Conservation (phyloP, 1,139 yeast species). For the Hemisphaericaspora xylofermentans region DNA sequence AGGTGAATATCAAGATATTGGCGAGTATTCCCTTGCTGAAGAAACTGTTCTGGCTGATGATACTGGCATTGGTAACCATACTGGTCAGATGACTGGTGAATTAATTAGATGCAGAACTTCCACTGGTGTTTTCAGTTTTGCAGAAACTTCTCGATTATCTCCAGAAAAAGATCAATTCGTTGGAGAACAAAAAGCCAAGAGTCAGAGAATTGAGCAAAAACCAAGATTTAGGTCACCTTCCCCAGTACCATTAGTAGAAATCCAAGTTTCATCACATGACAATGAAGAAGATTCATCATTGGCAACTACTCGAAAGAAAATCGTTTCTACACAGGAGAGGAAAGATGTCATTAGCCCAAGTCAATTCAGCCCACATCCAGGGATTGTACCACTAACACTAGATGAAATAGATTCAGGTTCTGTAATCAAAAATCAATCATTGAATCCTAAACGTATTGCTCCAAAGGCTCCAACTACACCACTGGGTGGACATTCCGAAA, state of each 20-base stretch:
- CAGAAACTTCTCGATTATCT: constrained; percentile 13
- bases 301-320: constrained; percentile 2
- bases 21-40: constrained; percentile 20
- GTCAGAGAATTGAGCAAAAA: constrained; percentile 1
- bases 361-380: no score
- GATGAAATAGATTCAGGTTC: constrained; percentile 12
- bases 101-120: constrained; percentile 23
- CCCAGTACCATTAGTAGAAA: neutral
- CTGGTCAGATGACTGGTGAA: constrained; percentile 9
- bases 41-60: constrained; percentile 7
- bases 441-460: constrained; percentile 47
- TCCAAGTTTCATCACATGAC: no score
- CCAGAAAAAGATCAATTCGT: constrained; percentile 8
- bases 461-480: constrained; percentile 29
- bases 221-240: neutral
- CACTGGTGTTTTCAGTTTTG: constrained; percentile 30
- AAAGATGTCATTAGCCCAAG: no score
- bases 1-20: constrained; percentile 16
- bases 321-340: constrained; percentile 8
- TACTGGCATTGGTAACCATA: constrained; percentile 6
- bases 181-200: constrained; percentile 3
- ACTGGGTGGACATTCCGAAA: constrained; percentile 6
- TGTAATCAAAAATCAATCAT: constrained; percentile 30
- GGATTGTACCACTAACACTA: no score
- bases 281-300: neutral